phyloP scores from a whole-genome alignment of 495 filamentous ascomycete genomes.

The Trichocladium antarcticum region DNA sequence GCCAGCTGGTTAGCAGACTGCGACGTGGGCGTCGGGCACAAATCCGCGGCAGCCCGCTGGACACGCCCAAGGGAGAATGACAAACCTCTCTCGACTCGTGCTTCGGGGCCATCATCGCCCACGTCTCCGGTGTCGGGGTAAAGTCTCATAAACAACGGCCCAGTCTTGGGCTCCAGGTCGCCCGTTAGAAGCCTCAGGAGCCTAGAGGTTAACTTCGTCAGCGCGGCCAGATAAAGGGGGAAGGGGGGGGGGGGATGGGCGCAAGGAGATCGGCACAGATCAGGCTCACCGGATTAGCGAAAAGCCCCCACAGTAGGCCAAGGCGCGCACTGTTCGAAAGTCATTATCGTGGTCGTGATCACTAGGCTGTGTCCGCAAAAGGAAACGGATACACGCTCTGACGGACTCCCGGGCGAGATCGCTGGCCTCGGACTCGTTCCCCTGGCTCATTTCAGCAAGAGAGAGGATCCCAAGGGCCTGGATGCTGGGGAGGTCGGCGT shows the following conservation, averaged over 20 bases:
- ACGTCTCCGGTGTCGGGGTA: slow-evolving; percentile 6
- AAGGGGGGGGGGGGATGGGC: background rate
- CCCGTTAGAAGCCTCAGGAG: slow-evolving; percentile 18
- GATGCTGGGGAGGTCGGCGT: slow-evolving; percentile 16
- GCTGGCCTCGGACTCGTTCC: slow-evolving; percentile 20
- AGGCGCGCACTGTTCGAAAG: slow-evolving; percentile 12
- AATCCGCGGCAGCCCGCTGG: no score
- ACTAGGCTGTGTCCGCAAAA: slow-evolving; percentile 6
- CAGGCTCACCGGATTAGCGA: slow-evolving; percentile 19
- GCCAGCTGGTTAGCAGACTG: background rate
- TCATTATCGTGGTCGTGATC: slow-evolving; percentile 3
- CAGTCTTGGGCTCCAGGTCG: slow-evolving; percentile 18
- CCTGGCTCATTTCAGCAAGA: slow-evolving; percentile 17
- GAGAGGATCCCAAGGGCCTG: slow-evolving; percentile 21
- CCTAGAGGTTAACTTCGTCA: background rate
- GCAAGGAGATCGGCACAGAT: background rate
- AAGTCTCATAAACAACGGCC: slow-evolving; percentile 22
- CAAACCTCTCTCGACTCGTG: slow-evolving; percentile 21
- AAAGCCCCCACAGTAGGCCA: slow-evolving; percentile 20
- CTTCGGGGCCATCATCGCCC: slow-evolving; percentile 18
- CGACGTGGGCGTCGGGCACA: background rate
- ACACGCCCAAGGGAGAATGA: no score
- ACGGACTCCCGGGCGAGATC: slow-evolving; percentile 15
- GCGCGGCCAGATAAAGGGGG: background rate
- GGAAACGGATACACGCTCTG: slow-evolving; percentile 17